Base-by-base conservation (phyloP, 371 early-diverging fungal genomes). In the Actinomucor elegans region DNA sequence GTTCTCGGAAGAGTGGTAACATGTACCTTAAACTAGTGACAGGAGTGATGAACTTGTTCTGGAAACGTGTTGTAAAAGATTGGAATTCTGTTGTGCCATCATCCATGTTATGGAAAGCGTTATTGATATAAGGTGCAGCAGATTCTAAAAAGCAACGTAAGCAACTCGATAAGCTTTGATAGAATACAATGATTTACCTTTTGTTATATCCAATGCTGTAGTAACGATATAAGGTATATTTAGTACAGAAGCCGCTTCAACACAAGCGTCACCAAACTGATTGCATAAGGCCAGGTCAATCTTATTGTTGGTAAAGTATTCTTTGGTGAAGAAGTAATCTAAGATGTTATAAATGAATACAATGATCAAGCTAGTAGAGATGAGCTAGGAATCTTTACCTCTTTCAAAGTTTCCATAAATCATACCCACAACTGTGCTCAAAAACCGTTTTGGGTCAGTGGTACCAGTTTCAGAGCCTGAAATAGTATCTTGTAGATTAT, bases 121-220 rank as follows among this genome's bases (percentile, higher is more conserved):
- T 48, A 12, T 58, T 9, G 41, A 50, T 18, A 64, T 27, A 32
- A 61, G 49, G 9, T 38, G 35, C n/a, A 44, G 28, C 9, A 64
- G 48, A 28, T 51, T 57, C 8, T 43, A 28, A 3, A 44, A 1
- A 28, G 36, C 18, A 10, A 52, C 35, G n/a, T 9, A 52, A 20
- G 18, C 40, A 5, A 62, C 59, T 28, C 61, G 55, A 31, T 64
- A 65, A 12, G 71, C 71, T 53, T n/a, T n/a, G n/a, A n/a, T n/a
- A n/a, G n/a, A 71, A 71, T 3, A 69, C 71, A 40, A 70, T 52
- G 15, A 14, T 27, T 46, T 61, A 56, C 61, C 56, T 40, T 15
- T 26, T 2, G 45, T 35, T 0, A 28, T 3, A 31, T 29, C 50
- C 15, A 50, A 15, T 12, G 50, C n/a, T 3, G 47, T 21, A 3